phyloP scores from a whole-genome alignment of 345 rosid species.

The Erysimum cheiranthoides region DNA sequence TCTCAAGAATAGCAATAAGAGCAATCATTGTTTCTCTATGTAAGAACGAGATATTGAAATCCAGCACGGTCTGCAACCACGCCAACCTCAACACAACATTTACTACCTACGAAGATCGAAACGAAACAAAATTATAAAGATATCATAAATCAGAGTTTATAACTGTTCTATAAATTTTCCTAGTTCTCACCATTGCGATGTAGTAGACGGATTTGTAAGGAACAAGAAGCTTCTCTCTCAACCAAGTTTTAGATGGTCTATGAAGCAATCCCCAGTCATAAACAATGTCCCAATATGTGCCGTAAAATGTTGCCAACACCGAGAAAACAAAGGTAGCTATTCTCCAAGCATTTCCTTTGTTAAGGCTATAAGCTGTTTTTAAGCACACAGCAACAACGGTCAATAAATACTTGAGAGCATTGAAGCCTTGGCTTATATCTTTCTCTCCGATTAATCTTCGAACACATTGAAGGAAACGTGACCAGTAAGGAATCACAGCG shows the following conservation, averaged over 20 bases:
- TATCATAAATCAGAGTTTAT: background rate
- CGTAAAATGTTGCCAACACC: slow-evolving; percentile 49
- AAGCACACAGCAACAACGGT: slow-evolving; percentile 63
- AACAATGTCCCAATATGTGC: slow-evolving; percentile 76
- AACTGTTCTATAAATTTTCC: background rate
- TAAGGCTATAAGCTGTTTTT: slow-evolving; percentile 58
- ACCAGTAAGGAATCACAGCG: slow-evolving; percentile 64
- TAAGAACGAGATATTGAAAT: slow-evolving; percentile 41
- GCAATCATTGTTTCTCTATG: slow-evolving; percentile 52
- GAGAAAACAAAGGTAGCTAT: slow-evolving; percentile 56
- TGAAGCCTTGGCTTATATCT: slow-evolving; percentile 58
- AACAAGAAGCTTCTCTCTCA: slow-evolving; percentile 74
- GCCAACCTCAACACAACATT: slow-evolving; percentile 66
- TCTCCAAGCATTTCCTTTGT: slow-evolving; percentile 47
- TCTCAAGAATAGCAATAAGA: slow-evolving; percentile 67
- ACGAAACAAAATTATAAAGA: background rate
- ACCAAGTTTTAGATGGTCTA: slow-evolving; percentile 53
- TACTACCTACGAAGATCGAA: slow-evolving; percentile 45
- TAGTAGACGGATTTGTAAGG: slow-evolving; percentile 56
- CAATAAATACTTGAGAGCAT: slow-evolving; percentile 60
- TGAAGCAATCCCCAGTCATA: slow-evolving; percentile 77
- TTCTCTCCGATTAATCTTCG: slow-evolving; percentile 69
- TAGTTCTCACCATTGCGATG: slow-evolving; percentile 58
- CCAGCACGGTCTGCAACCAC: slow-evolving; percentile 68
- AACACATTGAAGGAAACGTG: slow-evolving; percentile 67